Evolutionary conservation across 352 stramenopile species (phyloP), one percentile per base, ranked within the genome.

Genomic region (Pythium brachiatum): DNA sequence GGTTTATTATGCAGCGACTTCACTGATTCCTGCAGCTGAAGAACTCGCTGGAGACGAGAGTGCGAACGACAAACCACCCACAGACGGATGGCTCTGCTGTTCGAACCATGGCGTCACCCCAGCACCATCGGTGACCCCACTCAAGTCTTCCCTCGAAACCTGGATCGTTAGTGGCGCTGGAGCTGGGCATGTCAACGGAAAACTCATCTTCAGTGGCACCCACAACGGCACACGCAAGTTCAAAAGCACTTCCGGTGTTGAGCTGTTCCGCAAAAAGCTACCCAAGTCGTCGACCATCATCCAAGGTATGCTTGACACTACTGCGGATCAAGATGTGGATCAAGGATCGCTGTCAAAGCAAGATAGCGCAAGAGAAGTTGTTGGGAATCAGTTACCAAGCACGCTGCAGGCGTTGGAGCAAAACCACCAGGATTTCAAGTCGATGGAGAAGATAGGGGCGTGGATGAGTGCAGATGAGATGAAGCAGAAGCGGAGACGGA

Each of bases 211-310:
- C 4, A 84, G 52, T 48, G 84, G 84, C n/a, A 54, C 71, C 0
- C 80, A 89, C 47, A 78, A 89, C 25, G 50, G 60, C 13, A 76
- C 73, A 4, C 41, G 54, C 18, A 83, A 74, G 57, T 93, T 91
- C 60, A 93, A 86, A 63, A 88, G 75, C 8, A 56, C 81, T 0
- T 57, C 71, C 25, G 84, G 84, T 0, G 68, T 91, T 7, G 84
- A 93, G 54, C 69, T 93, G 4, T 93, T 93, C 60, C 76, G 84
- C 5, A 93, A 91, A 31, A 66, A 70, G 39, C 52, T 92, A 0
- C 72, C 74, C 20, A 65, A 75, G 23, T 66, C 67, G 11, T 88
- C 81, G 2, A 78, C 62, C 11, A 63, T 93, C 4, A 67, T 74
- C 7, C 60, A 76, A n/a, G 60, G 65, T 15, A 58, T 90, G 31